Conservation (phyloP, 2,329 filamentous ascomycete species). For the Penicillium crustosum region DNA sequence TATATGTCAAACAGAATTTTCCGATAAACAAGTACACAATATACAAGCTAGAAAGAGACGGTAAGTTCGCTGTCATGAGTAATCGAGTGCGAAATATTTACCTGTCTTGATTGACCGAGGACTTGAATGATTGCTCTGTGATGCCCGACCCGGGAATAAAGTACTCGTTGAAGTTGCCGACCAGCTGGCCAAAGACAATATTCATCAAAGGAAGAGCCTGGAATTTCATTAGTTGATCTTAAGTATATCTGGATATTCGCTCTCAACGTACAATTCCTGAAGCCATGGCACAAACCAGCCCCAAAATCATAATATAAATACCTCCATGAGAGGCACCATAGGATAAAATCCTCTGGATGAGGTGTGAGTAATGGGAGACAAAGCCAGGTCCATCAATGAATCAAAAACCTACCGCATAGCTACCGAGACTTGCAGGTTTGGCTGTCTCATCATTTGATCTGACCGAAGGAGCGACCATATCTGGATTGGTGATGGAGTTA, state of each 20-base stretch:
- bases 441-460: neutral
- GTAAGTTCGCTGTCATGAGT: neutral
- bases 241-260: neutral
- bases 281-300: slow-evolving; percentile 18
- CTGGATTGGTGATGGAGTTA: neutral
- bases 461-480: neutral
- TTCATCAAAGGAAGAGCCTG: slow-evolving; percentile 55
- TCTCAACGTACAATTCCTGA: slow-evolving; percentile 13
- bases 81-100: neutral
- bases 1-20: slow-evolving; percentile 55
- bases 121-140: slow-evolving; percentile 51
- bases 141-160: slow-evolving; percentile 44
- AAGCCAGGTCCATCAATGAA: neutral
- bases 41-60: slow-evolving; percentile 45
- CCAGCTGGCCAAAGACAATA: slow-evolving; percentile 56
- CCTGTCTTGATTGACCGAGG: slow-evolving; percentile 46
- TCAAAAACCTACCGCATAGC: neutral
- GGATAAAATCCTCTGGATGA: slow-evolving; percentile 25
- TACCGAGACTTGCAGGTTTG: neutral
- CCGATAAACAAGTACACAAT: slow-evolving; percentile 60
- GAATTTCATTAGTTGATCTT: too few species aligned
- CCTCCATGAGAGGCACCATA: slow-evolving; percentile 19
- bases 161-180: slow-evolving; percentile 59
- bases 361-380: neutral
- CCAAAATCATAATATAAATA: slow-evolving; percentile 18